Evolutionary conservation across 306 rosid species (phyloP).

Genomic region (Erythrophleum fordii): DNA sequence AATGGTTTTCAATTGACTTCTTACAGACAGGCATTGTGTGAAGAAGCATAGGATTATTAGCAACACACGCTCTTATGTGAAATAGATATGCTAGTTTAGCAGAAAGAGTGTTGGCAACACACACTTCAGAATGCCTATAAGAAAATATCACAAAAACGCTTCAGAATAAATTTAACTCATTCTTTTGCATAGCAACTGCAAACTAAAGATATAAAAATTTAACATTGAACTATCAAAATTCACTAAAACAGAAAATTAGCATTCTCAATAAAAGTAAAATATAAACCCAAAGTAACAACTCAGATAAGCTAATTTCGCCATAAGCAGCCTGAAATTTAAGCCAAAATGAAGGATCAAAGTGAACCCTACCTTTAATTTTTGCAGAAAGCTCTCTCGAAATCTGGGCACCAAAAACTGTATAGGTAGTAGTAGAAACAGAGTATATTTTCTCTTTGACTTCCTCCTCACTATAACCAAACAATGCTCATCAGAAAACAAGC

Average conservation of each 20-base stretch:
- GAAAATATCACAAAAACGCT: too few relatives aligned
- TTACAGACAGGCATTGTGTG: too few relatives aligned
- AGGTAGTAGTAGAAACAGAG: slow-evolving; percentile 73
- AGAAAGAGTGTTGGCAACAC: too few relatives aligned
- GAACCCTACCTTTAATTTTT: slow-evolving; percentile 71
- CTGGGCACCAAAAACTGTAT: slow-evolving; percentile 89
- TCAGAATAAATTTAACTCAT: too few relatives aligned
- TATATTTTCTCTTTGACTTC: slow-evolving; percentile 91
- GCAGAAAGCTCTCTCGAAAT: slow-evolving; percentile 85
- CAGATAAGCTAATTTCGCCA: not conserved
- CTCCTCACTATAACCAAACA: slow-evolving; percentile 64
- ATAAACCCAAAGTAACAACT: not conserved
- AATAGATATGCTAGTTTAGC: too few relatives aligned
- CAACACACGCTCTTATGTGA: too few relatives aligned
- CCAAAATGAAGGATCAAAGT: not conserved
- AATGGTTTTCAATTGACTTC: too few relatives aligned
- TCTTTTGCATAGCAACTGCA: too few relatives aligned
- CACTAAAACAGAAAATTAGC: not conserved
- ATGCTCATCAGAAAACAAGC: not conserved
- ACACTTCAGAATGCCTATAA: too few relatives aligned
- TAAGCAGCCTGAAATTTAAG: slow-evolving; percentile 6
- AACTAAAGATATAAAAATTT: too few relatives aligned
- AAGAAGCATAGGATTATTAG: too few relatives aligned
- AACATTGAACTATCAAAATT: not conserved
- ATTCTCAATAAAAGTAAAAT: slow-evolving; percentile 9